Conservation (phyloP, 441 rosid species). For the California macrophylla region DNA sequence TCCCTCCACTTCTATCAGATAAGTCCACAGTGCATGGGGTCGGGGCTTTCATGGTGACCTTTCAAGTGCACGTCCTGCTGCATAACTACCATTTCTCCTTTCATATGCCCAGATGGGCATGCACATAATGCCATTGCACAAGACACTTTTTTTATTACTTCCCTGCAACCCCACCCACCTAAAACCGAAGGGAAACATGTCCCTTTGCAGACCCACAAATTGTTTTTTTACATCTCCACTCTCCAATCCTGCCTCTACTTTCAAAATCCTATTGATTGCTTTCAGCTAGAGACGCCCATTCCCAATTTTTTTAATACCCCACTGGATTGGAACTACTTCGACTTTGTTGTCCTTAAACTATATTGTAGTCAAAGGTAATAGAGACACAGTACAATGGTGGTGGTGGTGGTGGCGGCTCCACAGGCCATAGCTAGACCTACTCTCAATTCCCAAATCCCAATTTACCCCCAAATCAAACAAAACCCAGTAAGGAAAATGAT, state of each 20-base stretch:
- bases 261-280: neutral
- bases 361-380: neutral
- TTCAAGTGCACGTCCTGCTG: constrained; percentile 17
- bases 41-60: constrained; percentile 18
- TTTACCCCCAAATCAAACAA: neutral
- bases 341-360: neutral
- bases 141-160: neutral
- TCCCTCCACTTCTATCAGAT: constrained; percentile 22
- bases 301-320: neutral
- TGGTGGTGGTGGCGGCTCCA: constrained; percentile 1
- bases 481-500: neutral
- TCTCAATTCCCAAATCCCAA: neutral
- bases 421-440: neutral
- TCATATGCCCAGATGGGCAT: neutral
- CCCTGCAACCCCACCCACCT: neutral
- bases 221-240: neutral
- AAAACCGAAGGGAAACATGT: neutral
- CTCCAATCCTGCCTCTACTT: neutral
- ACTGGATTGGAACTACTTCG: neutral
- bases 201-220: constrained; percentile 4
- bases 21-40: constrained; percentile 18
- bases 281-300: neutral
- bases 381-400: neutral
- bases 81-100: neutral
- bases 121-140: constrained; percentile 2